These are phyloP conservation scores for Fusarium brachygibbosum DNA, from an alignment of 2,329 filamentous ascomycete species.

Conservation along the genomic window DNA sequence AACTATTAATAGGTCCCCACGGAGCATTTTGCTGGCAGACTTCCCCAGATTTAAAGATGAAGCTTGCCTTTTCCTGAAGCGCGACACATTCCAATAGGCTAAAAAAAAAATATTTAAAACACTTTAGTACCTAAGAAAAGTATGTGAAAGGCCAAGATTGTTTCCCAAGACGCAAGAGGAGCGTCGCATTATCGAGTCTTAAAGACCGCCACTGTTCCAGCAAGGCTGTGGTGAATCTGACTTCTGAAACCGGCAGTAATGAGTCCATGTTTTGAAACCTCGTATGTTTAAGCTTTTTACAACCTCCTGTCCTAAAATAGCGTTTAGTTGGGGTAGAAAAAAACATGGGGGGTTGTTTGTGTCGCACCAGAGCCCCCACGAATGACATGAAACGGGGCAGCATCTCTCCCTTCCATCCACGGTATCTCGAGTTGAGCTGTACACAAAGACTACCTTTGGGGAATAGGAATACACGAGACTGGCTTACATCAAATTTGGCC, in stretches of 20 bases:
- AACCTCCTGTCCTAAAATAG: background rate
- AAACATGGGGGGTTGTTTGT: background rate
- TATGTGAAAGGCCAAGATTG: background rate
- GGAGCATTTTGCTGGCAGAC: too few relatives aligned
- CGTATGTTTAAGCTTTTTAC: background rate
- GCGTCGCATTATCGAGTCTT: background rate
- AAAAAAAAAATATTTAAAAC: constrained; percentile 6
- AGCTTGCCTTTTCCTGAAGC: background rate
- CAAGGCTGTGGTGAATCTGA: background rate
- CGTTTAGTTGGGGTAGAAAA: background rate
- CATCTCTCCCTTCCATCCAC: background rate
- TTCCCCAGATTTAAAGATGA: background rate
- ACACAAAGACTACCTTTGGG: too few relatives aligned
- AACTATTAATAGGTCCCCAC: background rate
- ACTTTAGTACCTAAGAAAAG: background rate
- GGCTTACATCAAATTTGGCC: too few relatives aligned
- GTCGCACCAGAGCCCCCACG: background rate
- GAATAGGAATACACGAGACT: too few relatives aligned
- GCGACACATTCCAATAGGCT: background rate
- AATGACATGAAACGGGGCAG: background rate
- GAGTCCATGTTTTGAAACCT: background rate
- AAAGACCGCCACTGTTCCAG: background rate
- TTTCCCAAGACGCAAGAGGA: background rate
- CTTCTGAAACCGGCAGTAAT: background rate
- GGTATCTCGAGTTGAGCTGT: background rate